Evolutionary conservation across 805 yeast genomes (phyloP), one percentile per base, ranked within the genome.

Genomic region (Alloascoidea hylecoeti): DNA sequence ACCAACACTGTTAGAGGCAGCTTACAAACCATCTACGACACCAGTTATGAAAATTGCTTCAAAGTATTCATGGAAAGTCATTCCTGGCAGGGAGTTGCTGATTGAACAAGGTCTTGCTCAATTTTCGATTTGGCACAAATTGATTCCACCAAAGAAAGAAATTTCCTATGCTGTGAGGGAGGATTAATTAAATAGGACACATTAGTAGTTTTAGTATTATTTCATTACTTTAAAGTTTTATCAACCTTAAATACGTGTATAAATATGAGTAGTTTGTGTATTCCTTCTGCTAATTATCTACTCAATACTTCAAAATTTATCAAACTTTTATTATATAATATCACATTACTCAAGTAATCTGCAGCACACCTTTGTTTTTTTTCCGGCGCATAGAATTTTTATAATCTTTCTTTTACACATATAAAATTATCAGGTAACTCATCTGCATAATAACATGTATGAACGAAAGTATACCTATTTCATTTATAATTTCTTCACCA

Each of bases 101-200:
- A 86, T 88, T 14, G 77, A 82, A 58, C 98, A 92, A 60, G 99
- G 96, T 36, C 77, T 82, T 37, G 83, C 71, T 45, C 98, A 92
- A 60, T 86, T 88, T 54, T 61, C 68, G 44, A 58, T 73, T 40
- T 89, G 94, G 78, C 83, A 81, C 6, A 79, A 80, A 0, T 17
- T 18, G 5, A 18, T 12, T 16, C 30, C 30, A n/a, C 30, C 30
- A 9, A 23, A 9, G n/a, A 23, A 23, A n/a, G 30, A 9, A 23
- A 23, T 23, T 9, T 9, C 13, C 30, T 9, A 9, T 23, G 30
- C 30, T 23, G 30, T 23, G 30, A 23, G 30, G n/a, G 30, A 23
- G n/a, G 30, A 23, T n/a, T 23, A 23, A n/a, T 23, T 23, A 9
- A 23, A 23, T 23, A n/a, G n/a, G n/a, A n/a, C n/a, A n/a, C n/a